Evolutionary conservation across 2,329 filamentous ascomycete species (phyloP).

Genomic region (Cryoendolithus antarcticus): DNA sequence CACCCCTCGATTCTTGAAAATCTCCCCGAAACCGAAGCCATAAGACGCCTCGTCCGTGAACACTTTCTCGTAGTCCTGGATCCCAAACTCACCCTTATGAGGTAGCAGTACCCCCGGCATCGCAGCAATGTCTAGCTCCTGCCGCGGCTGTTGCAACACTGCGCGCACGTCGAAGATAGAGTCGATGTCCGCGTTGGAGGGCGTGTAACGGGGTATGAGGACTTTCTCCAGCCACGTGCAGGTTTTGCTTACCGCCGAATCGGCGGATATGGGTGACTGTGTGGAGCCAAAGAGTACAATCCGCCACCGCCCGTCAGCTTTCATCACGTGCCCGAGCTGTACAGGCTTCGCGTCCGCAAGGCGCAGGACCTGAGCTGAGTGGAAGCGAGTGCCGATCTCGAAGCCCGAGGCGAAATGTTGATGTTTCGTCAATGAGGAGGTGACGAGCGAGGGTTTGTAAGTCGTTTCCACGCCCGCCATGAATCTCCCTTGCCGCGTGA

Average conservation of each 20-base stretch:
- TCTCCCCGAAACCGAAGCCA: conserved; percentile 24
- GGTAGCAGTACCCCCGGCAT: conserved; percentile 33
- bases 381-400: conserved; percentile 21
- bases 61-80: conserved; percentile 29
- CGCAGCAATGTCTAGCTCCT: conserved; percentile 20
- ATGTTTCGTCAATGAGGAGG: conserved; percentile 10
- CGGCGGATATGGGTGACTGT: conserved; percentile 8
- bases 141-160: conserved; percentile 19
- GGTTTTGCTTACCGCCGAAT: conserved; percentile 11
- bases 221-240: conserved; percentile 12
- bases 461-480: conserved; percentile 22
- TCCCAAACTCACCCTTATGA: conserved; percentile 25
- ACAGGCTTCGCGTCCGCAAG: conserved; percentile 23
- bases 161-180: conserved; percentile 42
- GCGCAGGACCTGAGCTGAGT: conserved; percentile 20
- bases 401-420: conserved; percentile 21
- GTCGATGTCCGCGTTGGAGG: conserved; percentile 27
- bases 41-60: conserved; percentile 35
- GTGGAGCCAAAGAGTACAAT: conserved; percentile 20
- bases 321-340: conserved; percentile 22
- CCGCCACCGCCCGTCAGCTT: conserved; percentile 23
- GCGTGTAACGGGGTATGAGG: conserved; percentile 26
- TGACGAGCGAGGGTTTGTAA: conserved; percentile 17
- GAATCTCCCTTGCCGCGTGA: conserved; percentile 20
- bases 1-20: conserved; percentile 48